Evolutionary conservation across 352 stramenopile species (phyloP).

Genomic region (Pythium dissimile): DNA sequence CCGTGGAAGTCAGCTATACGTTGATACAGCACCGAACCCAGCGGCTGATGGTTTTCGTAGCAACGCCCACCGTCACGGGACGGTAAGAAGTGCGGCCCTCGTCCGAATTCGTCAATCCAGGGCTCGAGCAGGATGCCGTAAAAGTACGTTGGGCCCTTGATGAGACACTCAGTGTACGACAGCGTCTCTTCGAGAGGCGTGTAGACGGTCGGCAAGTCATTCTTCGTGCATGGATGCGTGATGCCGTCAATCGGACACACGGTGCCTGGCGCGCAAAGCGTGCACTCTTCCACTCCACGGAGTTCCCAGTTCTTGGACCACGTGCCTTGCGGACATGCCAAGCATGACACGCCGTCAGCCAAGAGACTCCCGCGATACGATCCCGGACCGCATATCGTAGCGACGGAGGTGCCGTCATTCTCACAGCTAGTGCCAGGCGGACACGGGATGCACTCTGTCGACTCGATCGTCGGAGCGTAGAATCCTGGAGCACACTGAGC

Average conservation of each 20-base stretch:
- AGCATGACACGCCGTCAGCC: conserved; percentile 88
- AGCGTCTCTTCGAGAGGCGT: conserved; percentile 78
- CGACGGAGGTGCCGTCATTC: conserved; percentile 84
- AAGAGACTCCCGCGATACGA: conserved; percentile 88
- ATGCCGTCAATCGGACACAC: conserved; percentile 95
- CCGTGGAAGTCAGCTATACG: conserved; percentile 94
- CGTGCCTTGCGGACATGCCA: conserved; percentile 91
- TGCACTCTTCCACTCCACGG: conserved; percentile 92
- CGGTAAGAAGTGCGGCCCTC: conserved; percentile 89
- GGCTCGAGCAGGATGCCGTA: conserved; percentile 94
- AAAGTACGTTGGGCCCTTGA: conserved; percentile 83
- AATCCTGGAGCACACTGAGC: conserved; percentile 93
- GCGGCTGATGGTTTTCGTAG: conserved; percentile 91
- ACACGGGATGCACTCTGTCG: conserved; percentile 89
- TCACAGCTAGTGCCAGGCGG: conserved; percentile 91
- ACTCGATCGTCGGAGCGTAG: conserved; percentile 96
- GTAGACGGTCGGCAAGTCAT: conserved; percentile 93
- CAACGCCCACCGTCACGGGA: conserved; percentile 78
- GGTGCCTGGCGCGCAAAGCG: conserved; percentile 87
- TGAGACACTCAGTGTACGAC: conserved; percentile 87
- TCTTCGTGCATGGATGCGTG: conserved; percentile 88
- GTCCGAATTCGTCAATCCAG: conserved; percentile 93
- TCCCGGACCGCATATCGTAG: conserved; percentile 90
- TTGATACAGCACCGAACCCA: conserved; percentile 91
- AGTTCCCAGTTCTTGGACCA: conserved; percentile 99